Percentiles rank a stretch among this genome's conserved stretches.
These are phyloP conservation scores for Fusarium setosum DNA, from an alignment of 2,329 filamentous ascomycete species.

Conservation along the genomic window DNA sequence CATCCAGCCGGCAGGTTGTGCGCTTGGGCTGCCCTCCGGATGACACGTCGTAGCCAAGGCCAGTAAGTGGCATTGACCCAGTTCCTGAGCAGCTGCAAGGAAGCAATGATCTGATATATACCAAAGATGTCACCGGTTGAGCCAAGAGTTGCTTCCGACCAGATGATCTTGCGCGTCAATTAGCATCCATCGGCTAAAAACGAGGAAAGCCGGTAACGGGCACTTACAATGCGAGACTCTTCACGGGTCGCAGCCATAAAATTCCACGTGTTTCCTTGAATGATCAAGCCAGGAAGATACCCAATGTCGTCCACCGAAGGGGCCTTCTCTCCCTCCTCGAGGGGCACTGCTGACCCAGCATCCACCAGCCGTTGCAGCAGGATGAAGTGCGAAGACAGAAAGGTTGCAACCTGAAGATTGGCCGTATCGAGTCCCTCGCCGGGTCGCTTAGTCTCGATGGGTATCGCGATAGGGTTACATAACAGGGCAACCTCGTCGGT, in stretches of 20 bases:
- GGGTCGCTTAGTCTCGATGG: constrained; percentile 23
- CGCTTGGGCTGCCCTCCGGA: background rate
- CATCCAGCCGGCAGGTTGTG: background rate
- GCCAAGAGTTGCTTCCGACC: background rate
- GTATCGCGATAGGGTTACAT: constrained; percentile 4
- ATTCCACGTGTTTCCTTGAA: constrained; percentile 9
- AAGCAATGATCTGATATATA: constrained; percentile 1
- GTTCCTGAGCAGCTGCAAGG: constrained; percentile 2
- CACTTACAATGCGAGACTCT: background rate
- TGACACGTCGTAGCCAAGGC: background rate
- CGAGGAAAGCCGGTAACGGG: too few species aligned
- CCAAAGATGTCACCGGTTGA: constrained; percentile 1
- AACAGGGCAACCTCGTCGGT: background rate
- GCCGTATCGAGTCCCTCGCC: constrained; percentile 1
- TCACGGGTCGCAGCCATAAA: background rate
- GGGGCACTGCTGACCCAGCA: background rate
- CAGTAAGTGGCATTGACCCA: background rate
- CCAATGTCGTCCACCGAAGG: background rate
- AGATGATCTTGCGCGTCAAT: background rate
- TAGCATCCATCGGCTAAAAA: too few species aligned
- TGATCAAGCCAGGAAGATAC: constrained; percentile 8
- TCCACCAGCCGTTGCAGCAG: background rate
- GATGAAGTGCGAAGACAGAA: background rate
- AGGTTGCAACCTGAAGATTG: constrained; percentile 6
- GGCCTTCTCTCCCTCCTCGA: fast-evolving